Evolutionary conservation across 768 basidiomycete species (phyloP).

Genomic region (Tephrocybe sp.): DNA sequence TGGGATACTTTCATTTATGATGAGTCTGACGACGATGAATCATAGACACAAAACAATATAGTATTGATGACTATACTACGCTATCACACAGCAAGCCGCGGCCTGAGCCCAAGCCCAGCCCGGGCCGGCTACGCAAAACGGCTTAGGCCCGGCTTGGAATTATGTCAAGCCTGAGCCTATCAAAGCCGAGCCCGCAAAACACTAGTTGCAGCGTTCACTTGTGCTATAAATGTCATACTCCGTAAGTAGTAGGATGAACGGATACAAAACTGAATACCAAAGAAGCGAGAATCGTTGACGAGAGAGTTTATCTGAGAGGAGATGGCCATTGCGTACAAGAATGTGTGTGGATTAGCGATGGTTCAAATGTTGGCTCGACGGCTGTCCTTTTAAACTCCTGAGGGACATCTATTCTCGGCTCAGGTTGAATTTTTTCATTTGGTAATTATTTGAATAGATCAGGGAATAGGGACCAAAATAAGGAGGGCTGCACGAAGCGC

Average conservation of each 20-base stretch:
- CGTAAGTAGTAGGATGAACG: neutral
- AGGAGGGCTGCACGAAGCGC: neutral
- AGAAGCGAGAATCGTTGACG: constrained; percentile 15
- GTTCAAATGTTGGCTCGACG: neutral
- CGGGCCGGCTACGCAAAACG: no score
- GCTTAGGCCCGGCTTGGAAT: no score
- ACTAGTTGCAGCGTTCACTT: constrained; percentile 3
- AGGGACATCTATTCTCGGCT: constrained; percentile 1
- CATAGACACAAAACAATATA: no score
- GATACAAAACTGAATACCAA: constrained; percentile 3
- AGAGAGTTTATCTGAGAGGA: constrained; percentile 14
- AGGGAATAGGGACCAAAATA: constrained; percentile 3
- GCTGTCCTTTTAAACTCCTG: constrained; percentile 4
- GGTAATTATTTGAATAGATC: constrained; percentile 9
- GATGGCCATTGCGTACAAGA: constrained; percentile 12
- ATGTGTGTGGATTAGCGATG: neutral
- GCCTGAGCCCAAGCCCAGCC: no score
- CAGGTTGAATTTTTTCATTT: constrained; percentile 1
- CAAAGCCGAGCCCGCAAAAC: no score
- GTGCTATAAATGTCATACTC: constrained; percentile 8
- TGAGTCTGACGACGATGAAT: no score
- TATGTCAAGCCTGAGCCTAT: no score
- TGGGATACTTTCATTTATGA: no score
- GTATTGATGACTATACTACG: no score
- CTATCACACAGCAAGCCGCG: no score